Evolutionary conservation across 2,329 filamentous ascomycete species (phyloP).

Genomic region (Pseudogymnoascus sp.): DNA sequence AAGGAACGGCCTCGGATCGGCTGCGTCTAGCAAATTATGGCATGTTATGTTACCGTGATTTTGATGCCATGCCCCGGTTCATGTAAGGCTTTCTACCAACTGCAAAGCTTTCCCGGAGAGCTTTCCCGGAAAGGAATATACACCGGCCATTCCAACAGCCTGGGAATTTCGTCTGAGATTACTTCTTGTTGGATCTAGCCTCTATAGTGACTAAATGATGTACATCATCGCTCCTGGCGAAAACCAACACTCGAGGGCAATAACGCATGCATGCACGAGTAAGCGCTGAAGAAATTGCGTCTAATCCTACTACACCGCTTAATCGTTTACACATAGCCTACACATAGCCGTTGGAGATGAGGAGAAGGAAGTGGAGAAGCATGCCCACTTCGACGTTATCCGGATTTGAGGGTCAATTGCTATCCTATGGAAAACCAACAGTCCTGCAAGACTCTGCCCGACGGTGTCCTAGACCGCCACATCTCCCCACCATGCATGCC

Average conservation of each 20-base stretch:
- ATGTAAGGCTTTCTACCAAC: background rate
- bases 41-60: background rate
- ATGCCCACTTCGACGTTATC: background rate
- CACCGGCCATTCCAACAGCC: constrained; percentile 4
- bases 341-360: background rate
- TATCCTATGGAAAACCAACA: constrained; percentile 5
- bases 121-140: background rate
- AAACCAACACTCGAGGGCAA: background rate
- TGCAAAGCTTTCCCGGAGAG: background rate
- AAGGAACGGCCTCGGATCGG: background rate
- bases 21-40: background rate
- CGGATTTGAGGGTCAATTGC: constrained; percentile 3
- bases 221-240: background rate
- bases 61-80: background rate
- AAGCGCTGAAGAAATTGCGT: constrained; percentile 2
- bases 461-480: constrained; percentile 4
- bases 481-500: constrained; percentile 2
- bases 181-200: constrained; percentile 5
- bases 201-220: background rate
- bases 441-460: constrained; percentile 1
- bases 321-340: background rate
- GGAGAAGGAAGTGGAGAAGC: background rate
- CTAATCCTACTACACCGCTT: constrained; percentile 1
- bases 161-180: background rate
- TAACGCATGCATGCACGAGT: background rate